Percentiles rank a stretch among this genome's conserved stretches.
These are phyloP conservation scores for Colletotrichum sublineola DNA, from an alignment of 2,329 filamentous ascomycete species.

Conservation along the genomic window DNA sequence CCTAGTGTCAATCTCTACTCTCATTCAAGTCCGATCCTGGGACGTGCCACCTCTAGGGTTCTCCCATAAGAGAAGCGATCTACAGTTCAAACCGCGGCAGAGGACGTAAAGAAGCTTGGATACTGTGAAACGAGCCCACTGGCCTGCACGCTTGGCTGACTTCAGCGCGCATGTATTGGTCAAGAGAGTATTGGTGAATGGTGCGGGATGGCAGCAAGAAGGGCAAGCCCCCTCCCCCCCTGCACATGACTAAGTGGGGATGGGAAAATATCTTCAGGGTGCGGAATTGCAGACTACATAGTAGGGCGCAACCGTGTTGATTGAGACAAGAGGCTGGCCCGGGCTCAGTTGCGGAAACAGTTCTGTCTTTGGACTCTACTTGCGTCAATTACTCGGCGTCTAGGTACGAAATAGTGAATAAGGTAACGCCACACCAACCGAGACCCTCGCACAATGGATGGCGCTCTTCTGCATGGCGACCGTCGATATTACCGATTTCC, in stretches of 20 bases:
- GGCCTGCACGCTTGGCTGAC: background rate
- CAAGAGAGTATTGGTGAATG: background rate
- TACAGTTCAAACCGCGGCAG: too few relatives aligned
- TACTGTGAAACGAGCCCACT: background rate
- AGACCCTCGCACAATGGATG: background rate
- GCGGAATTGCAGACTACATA: background rate
- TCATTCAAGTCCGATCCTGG: background rate
- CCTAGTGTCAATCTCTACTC: background rate
- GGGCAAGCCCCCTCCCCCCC: background rate
- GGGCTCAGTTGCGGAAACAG: background rate
- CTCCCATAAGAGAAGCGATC: background rate
- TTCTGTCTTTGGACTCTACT: background rate
- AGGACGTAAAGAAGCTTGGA: background rate
- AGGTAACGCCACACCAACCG: background rate
- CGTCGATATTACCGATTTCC: background rate
- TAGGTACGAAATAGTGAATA: background rate
- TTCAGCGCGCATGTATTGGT: background rate
- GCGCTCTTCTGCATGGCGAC: too few relatives aligned
- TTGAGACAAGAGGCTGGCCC: background rate
- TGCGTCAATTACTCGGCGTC: background rate
- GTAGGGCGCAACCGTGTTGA: background rate
- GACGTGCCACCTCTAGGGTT: background rate
- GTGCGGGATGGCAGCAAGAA: background rate
- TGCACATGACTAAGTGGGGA: background rate
- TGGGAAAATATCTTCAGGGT: conserved; percentile 34